phyloP scores from a whole-genome alignment of 1,284 basidiomycete species.

The Tylopilus sp. region DNA sequence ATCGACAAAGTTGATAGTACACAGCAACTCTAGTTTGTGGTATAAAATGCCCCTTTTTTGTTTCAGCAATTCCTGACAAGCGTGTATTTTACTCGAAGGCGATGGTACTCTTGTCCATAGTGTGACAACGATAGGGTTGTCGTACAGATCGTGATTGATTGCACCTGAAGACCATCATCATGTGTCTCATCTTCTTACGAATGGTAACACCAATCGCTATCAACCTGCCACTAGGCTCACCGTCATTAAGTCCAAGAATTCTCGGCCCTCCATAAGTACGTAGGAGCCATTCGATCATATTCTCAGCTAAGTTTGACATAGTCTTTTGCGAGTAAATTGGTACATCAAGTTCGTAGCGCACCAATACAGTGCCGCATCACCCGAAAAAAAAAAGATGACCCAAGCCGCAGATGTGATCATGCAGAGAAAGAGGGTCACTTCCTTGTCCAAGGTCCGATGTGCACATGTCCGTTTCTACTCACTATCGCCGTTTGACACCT shows the following conservation, averaged over 20 bases:
- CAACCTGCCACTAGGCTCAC: neutral
- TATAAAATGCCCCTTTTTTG: no score
- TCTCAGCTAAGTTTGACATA: constrained; percentile 24
- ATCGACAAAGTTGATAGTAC: no score
- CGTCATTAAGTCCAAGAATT: constrained; percentile 25
- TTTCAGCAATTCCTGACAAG: no score
- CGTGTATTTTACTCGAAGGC: no score
- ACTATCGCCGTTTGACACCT: no score
- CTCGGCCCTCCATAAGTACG: constrained; percentile 35
- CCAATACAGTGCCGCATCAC: constrained; percentile 18
- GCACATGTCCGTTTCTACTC: no score
- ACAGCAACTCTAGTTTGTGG: no score
- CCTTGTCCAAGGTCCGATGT: constrained; percentile 3
- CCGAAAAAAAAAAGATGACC: constrained; percentile 20
- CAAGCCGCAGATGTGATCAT: neutral
- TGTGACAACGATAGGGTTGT: no score
- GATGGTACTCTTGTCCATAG: no score
- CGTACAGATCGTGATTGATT: no score
- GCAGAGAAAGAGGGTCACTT: neutral
- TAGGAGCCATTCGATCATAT: constrained; percentile 11
- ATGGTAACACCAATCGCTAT: neutral
- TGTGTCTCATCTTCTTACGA: no score
- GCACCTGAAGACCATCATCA: no score
- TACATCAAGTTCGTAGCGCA: constrained; percentile 22
- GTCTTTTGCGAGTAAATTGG: constrained; percentile 24